Evolutionary conservation across 1,139 yeast genomes (phyloP).

Genomic region (Groenewaldozyma sp.): DNA sequence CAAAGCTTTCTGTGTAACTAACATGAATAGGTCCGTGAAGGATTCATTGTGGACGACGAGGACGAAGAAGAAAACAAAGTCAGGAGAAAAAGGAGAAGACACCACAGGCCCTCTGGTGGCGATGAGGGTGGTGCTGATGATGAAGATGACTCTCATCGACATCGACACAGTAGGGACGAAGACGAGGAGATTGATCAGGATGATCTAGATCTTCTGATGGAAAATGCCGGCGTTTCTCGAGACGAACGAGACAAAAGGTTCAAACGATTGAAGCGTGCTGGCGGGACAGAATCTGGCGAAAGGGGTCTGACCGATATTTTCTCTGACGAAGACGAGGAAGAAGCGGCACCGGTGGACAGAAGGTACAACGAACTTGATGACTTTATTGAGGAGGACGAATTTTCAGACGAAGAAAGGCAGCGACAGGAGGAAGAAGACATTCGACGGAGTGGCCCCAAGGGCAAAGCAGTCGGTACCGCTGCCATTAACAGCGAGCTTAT

Average conservation of each 20-base stretch:
- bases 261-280: slow-evolving; percentile 69
- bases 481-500: slow-evolving; percentile 52
- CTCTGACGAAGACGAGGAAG: slow-evolving; percentile 68
- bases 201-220: slow-evolving; percentile 84
- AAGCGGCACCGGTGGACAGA: slow-evolving; percentile 21
- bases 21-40: slow-evolving; percentile 55
- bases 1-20: not conserved
- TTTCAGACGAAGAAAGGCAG: slow-evolving; percentile 81
- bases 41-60: slow-evolving; percentile 82
- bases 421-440: slow-evolving; percentile 22
- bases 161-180: slow-evolving; percentile 12
- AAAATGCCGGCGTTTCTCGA: slow-evolving; percentile 64
- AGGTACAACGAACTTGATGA: slow-evolving; percentile 78
- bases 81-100: slow-evolving; percentile 19
- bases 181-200: slow-evolving; percentile 85
- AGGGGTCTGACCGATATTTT: slow-evolving; percentile 67
- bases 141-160: slow-evolving; percentile 6
- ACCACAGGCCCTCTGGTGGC: slow-evolving; percentile 5
- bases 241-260: slow-evolving; percentile 36
- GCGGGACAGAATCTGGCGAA: slow-evolving; percentile 23
- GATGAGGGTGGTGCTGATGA: slow-evolving; percentile 6
- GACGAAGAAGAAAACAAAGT: slow-evolving; percentile 34
- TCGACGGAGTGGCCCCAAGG: slow-evolving; percentile 21
- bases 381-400: slow-evolving; percentile 94
- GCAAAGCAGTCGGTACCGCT: slow-evolving; percentile 12